Evolutionary conservation across 345 rosid genomes (phyloP).

Genomic region (Eutrema heterophyllum): DNA sequence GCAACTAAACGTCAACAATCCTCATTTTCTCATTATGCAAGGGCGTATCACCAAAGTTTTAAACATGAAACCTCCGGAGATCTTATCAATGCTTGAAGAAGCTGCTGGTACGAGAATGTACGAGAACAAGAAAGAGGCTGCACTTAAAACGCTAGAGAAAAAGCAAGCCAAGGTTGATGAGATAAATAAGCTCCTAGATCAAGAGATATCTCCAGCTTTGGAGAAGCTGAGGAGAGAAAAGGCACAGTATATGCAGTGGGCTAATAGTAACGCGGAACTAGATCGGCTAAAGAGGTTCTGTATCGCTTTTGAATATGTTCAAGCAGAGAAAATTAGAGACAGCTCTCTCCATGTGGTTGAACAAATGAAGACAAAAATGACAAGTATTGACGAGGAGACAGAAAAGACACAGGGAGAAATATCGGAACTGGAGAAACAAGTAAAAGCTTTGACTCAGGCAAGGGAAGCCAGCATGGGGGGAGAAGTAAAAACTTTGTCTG

Average conservation of each 20-base stretch:
- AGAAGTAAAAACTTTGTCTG: constrained; percentile 67
- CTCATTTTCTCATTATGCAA: constrained; percentile 99
- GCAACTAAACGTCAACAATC: constrained; percentile 95
- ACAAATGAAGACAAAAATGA: constrained; percentile 55
- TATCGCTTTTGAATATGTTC: constrained; percentile 33
- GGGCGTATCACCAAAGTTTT: constrained; percentile 96
- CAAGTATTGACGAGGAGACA: constrained; percentile 48
- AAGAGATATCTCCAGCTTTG: constrained; percentile 86
- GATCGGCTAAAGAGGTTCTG: constrained; percentile 33
- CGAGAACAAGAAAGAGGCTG: constrained; percentile 89
- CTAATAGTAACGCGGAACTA: constrained; percentile 52
- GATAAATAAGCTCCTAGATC: constrained; percentile 85
- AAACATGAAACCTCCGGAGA: constrained; percentile 98
- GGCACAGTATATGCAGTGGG: constrained; percentile 94
- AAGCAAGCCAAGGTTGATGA: constrained; percentile 96
- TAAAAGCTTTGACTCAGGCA: constrained; percentile 60
- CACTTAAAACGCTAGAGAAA: constrained; percentile 86
- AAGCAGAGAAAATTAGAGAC: constrained; percentile 28
- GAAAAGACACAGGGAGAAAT: constrained; percentile 42
- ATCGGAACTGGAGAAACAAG: constrained; percentile 57
- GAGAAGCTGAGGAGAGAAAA: constrained; percentile 92
- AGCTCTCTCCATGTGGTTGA: constrained; percentile 22
- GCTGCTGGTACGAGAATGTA: constrained; percentile 99
- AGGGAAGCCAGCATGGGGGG: constrained; percentile 93
- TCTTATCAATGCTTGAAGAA: constrained; percentile 96